Evolutionary conservation across 2,329 filamentous ascomycete species (phyloP).

Genomic region (Chrysoporthe puriensis): DNA sequence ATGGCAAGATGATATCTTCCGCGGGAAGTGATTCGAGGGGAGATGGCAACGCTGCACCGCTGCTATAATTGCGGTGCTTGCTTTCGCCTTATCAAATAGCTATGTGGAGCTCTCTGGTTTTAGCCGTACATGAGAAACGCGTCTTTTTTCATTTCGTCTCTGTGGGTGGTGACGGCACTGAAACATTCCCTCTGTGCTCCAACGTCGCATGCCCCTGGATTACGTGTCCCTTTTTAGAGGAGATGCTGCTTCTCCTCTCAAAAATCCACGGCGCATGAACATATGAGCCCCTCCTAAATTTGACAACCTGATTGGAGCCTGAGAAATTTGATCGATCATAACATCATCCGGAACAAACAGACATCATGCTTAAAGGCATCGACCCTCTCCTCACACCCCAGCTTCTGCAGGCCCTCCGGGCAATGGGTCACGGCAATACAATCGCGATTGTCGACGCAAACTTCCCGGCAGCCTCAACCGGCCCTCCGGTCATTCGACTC

Average conservation of each 20-base stretch:
- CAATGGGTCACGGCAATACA: slow-evolving; percentile 18
- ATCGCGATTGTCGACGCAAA: slow-evolving; percentile 20
- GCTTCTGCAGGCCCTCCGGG: slow-evolving; percentile 12
- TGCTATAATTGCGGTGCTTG: slow-evolving; percentile 18
- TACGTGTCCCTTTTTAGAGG: slow-evolving; percentile 5
- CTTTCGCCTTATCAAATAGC: background rate
- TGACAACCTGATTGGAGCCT: too few species aligned
- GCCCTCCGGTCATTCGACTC: slow-evolving; percentile 18
- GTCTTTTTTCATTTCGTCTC: background rate
- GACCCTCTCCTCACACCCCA: slow-evolving; percentile 18
- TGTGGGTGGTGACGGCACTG: background rate
- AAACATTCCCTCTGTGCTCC: background rate
- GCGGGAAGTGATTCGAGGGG: slow-evolving; percentile 85
- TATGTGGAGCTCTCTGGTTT: background rate
- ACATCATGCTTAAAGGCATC: slow-evolving; percentile 17
- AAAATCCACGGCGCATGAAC: too few species aligned
- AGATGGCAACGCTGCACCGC: slow-evolving; percentile 65
- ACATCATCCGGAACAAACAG: background rate
- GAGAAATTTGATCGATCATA: too few species aligned
- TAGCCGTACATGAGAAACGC: background rate
- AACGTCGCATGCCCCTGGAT: background rate
- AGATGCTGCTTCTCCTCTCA: background rate
- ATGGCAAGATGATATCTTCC: slow-evolving; percentile 74
- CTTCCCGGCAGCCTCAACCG: slow-evolving; percentile 15
- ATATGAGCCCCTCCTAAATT: too few species aligned